A percentile compares a stretch with the other conserved stretches of the same genome.
These are phyloP conservation scores for Phytophthora ramorum DNA, from an alignment of 352 stramenopile species.

Conservation along the genomic window DNA sequence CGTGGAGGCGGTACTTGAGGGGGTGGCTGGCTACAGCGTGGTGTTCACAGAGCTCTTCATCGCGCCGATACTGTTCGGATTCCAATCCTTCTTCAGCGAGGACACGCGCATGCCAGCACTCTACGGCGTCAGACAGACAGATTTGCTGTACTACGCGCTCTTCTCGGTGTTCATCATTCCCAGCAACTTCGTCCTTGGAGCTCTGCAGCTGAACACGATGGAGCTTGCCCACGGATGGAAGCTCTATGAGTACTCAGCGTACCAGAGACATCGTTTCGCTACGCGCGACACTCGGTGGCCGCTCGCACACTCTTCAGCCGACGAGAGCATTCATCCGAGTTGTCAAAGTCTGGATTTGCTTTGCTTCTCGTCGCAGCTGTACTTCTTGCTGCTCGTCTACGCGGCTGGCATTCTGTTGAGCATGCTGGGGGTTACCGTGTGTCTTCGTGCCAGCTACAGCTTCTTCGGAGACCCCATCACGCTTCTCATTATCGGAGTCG, in stretches of 20 bases:
- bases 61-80: constrained; percentile 84
- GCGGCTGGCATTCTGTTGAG: constrained; percentile 89
- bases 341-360: constrained; percentile 96
- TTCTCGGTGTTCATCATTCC: constrained; percentile 97
- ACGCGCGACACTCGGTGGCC: constrained; percentile 95
- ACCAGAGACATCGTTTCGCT: constrained; percentile 95
- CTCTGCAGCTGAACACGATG: constrained; percentile 96
- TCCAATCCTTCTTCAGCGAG: constrained; percentile 90
- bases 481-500: constrained; percentile 88
- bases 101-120: constrained; percentile 93
- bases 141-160: constrained; percentile 95
- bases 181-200: constrained; percentile 93
- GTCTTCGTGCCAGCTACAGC: constrained; percentile 93
- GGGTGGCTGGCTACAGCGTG: constrained; percentile 90
- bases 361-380: constrained; percentile 95
- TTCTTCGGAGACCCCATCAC: constrained; percentile 93
- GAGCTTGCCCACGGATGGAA: constrained; percentile 97
- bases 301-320: constrained; percentile 71
- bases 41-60: constrained; percentile 92
- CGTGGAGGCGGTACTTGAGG: constrained; percentile 94
- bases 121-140: constrained; percentile 94
- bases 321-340: constrained; percentile 93
- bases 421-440: constrained; percentile 95
- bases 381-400: constrained; percentile 91
- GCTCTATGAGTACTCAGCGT: constrained; percentile 97